Evolutionary conservation across 768 basidiomycete species (phyloP).

Genomic region (Tricholoma bakamatsutake): DNA sequence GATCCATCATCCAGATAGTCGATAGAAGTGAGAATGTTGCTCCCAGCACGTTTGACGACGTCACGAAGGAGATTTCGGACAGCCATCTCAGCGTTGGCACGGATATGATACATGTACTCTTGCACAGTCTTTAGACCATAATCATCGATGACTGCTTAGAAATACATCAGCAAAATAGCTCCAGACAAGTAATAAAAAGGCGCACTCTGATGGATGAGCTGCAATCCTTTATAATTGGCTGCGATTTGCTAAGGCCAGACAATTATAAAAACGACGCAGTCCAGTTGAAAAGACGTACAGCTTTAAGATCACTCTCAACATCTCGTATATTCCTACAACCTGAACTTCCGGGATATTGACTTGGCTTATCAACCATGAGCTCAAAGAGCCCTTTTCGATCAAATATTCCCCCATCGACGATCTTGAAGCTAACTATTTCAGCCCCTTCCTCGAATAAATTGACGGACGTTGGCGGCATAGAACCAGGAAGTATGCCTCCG

Average conservation of each 20-base stretch:
- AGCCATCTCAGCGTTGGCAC: slow-evolving; percentile 79
- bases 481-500: slow-evolving; percentile 87
- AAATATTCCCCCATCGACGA: slow-evolving; percentile 79
- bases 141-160: slow-evolving; percentile 67
- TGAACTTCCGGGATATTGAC: slow-evolving; percentile 76
- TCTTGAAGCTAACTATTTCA: slow-evolving; percentile 85
- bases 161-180: slow-evolving; percentile 4
- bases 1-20: slow-evolving; percentile 90
- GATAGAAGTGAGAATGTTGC: slow-evolving; percentile 57
- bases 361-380: slow-evolving; percentile 79
- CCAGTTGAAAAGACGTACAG: slow-evolving; percentile 41
- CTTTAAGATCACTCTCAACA: slow-evolving; percentile 89
- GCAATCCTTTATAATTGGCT: slow-evolving; percentile 88
- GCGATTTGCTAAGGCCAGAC: slow-evolving; percentile 69
- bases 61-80: slow-evolving; percentile 78
- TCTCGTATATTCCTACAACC: slow-evolving; percentile 84
- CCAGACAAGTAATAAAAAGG: not conserved
- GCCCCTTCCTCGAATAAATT: slow-evolving; percentile 95
- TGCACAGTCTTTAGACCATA: slow-evolving; percentile 85
- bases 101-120: slow-evolving; percentile 90
- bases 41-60: slow-evolving; percentile 64
- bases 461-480: slow-evolving; percentile 92
- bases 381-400: slow-evolving; percentile 69
- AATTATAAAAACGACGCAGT: slow-evolving; percentile 4
- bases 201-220: slow-evolving; percentile 75